Conservation (phyloP, 768 basidiomycete species). For the Pleurotus salmoneostramineus region DNA sequence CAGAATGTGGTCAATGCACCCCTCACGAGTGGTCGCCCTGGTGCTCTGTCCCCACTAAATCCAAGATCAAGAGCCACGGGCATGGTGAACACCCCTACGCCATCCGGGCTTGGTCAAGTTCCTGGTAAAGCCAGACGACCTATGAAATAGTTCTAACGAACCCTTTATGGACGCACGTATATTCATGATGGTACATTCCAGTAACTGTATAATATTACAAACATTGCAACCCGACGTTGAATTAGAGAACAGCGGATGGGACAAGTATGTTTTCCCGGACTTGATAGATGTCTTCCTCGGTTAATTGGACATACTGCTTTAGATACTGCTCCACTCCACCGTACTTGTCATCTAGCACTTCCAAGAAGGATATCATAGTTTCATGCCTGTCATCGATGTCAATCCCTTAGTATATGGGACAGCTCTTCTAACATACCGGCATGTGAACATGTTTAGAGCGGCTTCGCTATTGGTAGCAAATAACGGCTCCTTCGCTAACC, state of each 20-base stretch:
- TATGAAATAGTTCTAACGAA: constrained; percentile 12
- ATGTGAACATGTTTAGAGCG: constrained; percentile 80
- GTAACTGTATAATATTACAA: constrained; percentile 1
- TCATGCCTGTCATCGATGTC: constrained; percentile 43
- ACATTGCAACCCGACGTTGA: constrained; percentile 8
- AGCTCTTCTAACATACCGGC: constrained; percentile 43
- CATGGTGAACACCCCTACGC: constrained; percentile 14
- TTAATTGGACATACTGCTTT: constrained; percentile 50
- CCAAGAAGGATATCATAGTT: constrained; percentile 73
- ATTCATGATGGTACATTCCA: not conserved
- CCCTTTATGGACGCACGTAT: not conserved
- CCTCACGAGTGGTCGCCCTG: constrained; percentile 30
- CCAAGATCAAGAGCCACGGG: constrained; percentile 57
- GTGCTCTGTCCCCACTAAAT: constrained; percentile 69
- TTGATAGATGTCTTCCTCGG: constrained; percentile 55
- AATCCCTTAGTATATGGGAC: not conserved
- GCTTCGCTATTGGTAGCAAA: constrained; percentile 73
- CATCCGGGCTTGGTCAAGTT: not conserved
- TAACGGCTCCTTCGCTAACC: constrained; percentile 65
- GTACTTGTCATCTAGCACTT: constrained; percentile 58
- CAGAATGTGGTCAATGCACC: constrained; percentile 17
- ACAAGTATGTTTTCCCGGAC: constrained; percentile 58
- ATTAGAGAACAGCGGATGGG: constrained; percentile 16
- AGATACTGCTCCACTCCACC: constrained; percentile 66
- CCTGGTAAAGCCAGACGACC: constrained; percentile 9